Percentiles rank a stretch among this genome's conserved stretches.
phyloP scores from a whole-genome alignment of 108 stramenopile species.

The Skeletonema costatum region DNA sequence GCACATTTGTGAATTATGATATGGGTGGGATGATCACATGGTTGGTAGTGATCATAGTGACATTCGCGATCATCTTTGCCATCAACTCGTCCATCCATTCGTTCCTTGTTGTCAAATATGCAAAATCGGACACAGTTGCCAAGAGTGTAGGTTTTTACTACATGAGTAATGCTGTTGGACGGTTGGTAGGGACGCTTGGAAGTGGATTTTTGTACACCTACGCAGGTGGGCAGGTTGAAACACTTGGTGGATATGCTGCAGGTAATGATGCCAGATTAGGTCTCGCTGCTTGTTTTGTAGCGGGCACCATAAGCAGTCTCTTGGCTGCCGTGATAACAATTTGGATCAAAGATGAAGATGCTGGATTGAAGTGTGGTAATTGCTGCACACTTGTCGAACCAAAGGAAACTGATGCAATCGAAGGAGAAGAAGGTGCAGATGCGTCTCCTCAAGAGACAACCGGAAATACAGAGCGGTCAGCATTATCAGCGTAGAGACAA shows the following conservation, averaged over 20 bases:
- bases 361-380: slow-evolving; percentile 76
- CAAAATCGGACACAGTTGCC: slow-evolving; percentile 88
- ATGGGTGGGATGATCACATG: slow-evolving; percentile 63
- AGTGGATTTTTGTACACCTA: slow-evolving; percentile 90
- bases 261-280: slow-evolving; percentile 76
- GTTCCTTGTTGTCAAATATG: slow-evolving; percentile 94
- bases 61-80: slow-evolving; percentile 92
- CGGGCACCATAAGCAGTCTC: slow-evolving; percentile 77
- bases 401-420: neutral
- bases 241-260: slow-evolving; percentile 49
- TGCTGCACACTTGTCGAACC: slow-evolving; percentile 40
- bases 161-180: slow-evolving; percentile 94
- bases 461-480: neutral
- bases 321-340: slow-evolving; percentile 78
- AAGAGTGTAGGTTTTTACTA: slow-evolving; percentile 94
- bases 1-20: slow-evolving; percentile 62
- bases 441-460: neutral
- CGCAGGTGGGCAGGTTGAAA: slow-evolving; percentile 63
- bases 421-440: neutral
- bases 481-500: neutral
- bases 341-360: slow-evolving; percentile 73
- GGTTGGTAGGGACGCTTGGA: slow-evolving; percentile 90
- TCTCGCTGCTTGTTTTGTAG: slow-evolving; percentile 81
- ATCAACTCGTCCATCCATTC: slow-evolving; percentile 94
- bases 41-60: slow-evolving; percentile 68